Evolutionary conservation across 495 filamentous ascomycete species (phyloP), one percentile per base, ranked within the genome.

Genomic region (Penicillium coffeae): DNA sequence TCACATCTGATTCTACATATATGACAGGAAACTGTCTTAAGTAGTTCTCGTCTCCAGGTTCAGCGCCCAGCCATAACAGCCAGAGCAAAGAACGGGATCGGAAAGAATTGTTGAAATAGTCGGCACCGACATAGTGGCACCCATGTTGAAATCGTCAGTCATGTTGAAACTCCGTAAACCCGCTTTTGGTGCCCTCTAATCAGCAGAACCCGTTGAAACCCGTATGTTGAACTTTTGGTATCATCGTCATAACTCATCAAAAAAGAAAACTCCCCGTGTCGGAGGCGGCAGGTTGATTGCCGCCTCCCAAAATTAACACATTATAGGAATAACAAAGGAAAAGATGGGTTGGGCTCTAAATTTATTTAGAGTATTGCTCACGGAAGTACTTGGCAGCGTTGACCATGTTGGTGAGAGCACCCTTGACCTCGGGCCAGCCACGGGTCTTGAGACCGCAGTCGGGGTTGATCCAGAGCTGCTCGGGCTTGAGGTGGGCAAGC

Each of bases 371-470:
- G 71, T 95, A 84, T 83, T 97, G 86, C 67, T 83, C 70, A 65
- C 93, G 93, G 89, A 83, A 96, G 82, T 72, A 86, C 83, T 96
- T 96, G 75, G 93, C 90, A 30, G 94, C 93, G 64, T 87, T 84
- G 71, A 97, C 89, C 89, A 97, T 85, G 80, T 95, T 91, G 52
- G 74, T 77, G 63, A 96, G 77, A 48, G 90, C 86, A 61, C 85
- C 87, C 82, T 94, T 95, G 67, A 90, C 93, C 86, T 98, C 92
- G 63, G 83, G 78, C 91, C 90, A 96, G 75, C 90, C 83, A 56
- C 93, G 86, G 58, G 93, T 98, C 87, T 98, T 98, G 34, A 98
- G 82, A 76, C 93, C 93, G 64, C 93, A 98, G 75, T 98, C 93
- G 51, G 94, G 93, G 80, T 97, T 90, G 77, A 95, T 84, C 91